Conservation (phyloP, 2,329 filamentous ascomycete genomes). For the Beauveria sp. region DNA sequence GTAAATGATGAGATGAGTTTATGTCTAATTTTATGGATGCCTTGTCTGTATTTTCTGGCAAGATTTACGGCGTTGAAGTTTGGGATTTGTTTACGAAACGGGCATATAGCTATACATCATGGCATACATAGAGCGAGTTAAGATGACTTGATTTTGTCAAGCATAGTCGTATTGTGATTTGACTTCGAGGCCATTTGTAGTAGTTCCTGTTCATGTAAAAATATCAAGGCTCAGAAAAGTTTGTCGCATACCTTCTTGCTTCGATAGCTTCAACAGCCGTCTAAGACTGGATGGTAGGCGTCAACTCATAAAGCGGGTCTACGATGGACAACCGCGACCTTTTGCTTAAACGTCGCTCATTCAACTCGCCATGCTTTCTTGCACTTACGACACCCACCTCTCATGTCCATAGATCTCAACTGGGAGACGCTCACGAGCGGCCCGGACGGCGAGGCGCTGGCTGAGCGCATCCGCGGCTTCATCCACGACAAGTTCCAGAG, state of each 20-base stretch:
- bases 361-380: neutral
- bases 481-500: conserved; percentile 95
- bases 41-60: neutral
- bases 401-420: conserved; percentile 95
- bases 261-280: neutral
- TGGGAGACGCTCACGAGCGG: conserved; percentile 90
- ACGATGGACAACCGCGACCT: too few species aligned
- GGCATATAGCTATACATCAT: neutral
- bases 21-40: neutral
- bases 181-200: neutral
- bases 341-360: neutral
- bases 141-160: neutral
- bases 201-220: neutral
- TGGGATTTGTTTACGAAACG: neutral
- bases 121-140: neutral
- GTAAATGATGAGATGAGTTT: neutral
- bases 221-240: neutral
- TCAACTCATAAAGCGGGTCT: neutral
- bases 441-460: conserved; percentile 76
- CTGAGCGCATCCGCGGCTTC: conserved; percentile 82
- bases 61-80: conserved; percentile 5
- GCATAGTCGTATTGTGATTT: too few species aligned
- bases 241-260: neutral
- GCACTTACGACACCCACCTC: neutral
- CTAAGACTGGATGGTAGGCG: neutral